Evolutionary conservation across 345 rosid species (phyloP).

Genomic region (Eucalyptus regnans): DNA sequence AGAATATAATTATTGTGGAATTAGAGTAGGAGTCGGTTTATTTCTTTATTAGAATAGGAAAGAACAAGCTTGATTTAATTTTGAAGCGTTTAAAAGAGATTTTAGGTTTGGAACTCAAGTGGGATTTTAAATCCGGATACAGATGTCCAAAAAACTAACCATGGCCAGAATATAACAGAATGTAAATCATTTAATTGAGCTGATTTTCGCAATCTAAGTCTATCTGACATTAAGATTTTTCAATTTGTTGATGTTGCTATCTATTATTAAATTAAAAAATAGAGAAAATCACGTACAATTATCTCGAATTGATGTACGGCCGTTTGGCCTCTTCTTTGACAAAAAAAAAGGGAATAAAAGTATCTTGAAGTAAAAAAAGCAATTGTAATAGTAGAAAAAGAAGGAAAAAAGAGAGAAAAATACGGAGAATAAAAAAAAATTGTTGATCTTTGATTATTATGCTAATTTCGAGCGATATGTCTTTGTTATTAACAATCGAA

Average conservation of each 20-base stretch:
- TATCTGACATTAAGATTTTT: background rate
- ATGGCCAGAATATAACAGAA: background rate
- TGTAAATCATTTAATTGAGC: background rate
- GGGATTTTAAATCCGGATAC: background rate
- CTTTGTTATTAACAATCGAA: background rate
- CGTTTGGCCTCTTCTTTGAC: too few relatives aligned
- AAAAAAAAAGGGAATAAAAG: background rate
- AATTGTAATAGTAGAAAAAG: background rate
- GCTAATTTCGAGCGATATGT: rapidly evolving
- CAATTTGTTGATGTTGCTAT: background rate
- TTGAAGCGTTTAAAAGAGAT: background rate
- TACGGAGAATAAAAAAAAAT: background rate
- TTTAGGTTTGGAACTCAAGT: background rate
- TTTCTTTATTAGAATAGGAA: background rate
- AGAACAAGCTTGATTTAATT: background rate
- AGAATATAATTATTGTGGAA: background rate
- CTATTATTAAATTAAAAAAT: background rate
- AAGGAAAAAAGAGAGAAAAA: background rate
- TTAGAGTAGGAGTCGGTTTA: background rate
- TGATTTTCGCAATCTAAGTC: background rate
- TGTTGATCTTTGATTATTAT: background rate
- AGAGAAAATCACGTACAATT: background rate
- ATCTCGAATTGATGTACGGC: background rate
- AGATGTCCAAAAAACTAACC: background rate
- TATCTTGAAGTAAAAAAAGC: background rate